phyloP scores from a whole-genome alignment of 2,329 filamentous ascomycete species.

The Claviceps quebecensis region DNA sequence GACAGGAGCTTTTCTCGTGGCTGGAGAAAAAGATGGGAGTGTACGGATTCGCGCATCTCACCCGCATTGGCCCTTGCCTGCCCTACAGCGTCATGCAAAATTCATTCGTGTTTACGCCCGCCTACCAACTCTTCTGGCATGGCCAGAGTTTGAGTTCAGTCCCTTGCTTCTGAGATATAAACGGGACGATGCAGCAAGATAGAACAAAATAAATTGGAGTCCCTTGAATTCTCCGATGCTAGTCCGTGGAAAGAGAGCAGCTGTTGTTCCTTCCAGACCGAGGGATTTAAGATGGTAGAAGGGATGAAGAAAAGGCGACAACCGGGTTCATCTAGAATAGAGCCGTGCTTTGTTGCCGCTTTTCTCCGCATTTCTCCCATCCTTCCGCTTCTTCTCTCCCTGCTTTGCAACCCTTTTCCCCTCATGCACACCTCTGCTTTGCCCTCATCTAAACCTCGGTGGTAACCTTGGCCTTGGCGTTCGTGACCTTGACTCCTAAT shows the following conservation, averaged over 20 bases:
- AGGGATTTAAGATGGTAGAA: neutral
- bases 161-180: neutral
- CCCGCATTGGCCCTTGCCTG: too few relatives aligned
- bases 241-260: neutral
- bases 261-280: neutral
- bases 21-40: too few relatives aligned
- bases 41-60: too few relatives aligned
- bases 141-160: neutral
- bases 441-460: slow-evolving; percentile 59
- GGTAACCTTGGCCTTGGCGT: slow-evolving; percentile 96
- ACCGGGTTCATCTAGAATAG: neutral
- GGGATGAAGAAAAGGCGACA: neutral
- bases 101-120: neutral
- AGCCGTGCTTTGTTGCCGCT: neutral
- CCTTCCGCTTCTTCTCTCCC: neutral
- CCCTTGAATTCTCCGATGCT: neutral
- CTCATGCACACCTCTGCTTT: neutral
- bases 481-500: slow-evolving; percentile 98
- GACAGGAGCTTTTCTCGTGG: too few relatives aligned
- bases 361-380: neutral
- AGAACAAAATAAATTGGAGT: neutral
- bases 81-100: neutral
- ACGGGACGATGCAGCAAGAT: neutral
- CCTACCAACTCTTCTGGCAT: neutral
- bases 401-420: neutral